Evolutionary conservation across 177 flowering plant species (phyloP).

Genomic region (Vitis hybrid): DNA sequence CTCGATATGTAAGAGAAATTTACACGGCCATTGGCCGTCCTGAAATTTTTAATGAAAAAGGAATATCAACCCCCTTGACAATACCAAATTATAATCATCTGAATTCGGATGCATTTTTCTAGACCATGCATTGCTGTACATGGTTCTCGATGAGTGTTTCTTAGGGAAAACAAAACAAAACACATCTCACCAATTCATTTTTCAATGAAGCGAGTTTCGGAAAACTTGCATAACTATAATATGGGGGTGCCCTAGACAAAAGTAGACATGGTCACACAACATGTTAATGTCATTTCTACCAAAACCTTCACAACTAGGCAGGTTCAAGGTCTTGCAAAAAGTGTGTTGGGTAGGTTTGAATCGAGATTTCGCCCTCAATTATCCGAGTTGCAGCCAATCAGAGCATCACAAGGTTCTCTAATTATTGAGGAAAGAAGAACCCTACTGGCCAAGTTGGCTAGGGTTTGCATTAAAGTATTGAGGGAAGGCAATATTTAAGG

Average conservation of each 20-base stretch:
- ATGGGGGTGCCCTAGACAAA: not conserved
- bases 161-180: too few species aligned
- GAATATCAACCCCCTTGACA: not conserved
- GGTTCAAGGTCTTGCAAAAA: too few species aligned
- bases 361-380: not conserved
- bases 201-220: not conserved
- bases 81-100: not conserved
- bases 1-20: conserved; percentile 14
- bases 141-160: too few species aligned
- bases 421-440: not conserved
- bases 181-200: too few species aligned
- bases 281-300: too few species aligned
- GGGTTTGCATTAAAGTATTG: not conserved
- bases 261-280: too few species aligned
- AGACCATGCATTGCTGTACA: too few species aligned
- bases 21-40: too few species aligned
- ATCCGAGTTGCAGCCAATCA: not conserved
- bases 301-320: too few species aligned
- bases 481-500: not conserved
- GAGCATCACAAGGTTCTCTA: not conserved
- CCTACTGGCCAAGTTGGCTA: conserved; percentile 21
- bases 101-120: too few species aligned
- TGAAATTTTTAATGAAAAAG: not conserved
- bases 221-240: not conserved
- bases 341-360: too few species aligned